Base-by-base conservation (phyloP, 164 flowering plant genomes). In the Magnolia officinalis region DNA sequence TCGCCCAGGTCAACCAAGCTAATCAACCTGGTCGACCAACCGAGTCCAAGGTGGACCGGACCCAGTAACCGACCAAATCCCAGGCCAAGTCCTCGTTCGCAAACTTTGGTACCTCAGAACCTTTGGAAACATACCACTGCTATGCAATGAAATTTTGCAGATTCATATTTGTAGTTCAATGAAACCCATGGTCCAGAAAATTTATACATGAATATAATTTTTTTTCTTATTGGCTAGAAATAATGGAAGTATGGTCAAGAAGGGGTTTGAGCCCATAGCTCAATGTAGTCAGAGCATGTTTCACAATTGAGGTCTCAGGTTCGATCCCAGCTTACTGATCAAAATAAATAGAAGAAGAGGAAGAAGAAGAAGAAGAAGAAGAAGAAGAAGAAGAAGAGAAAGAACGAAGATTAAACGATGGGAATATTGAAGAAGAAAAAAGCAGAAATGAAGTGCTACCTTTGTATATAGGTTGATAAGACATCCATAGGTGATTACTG, bases 401-500 rank as follows among this genome's bases (percentile, higher is more conserved):
- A 55, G 61, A 20, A 10, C 73, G 18, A 74, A 50, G 74, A 50
- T 26, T 14, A 59, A 0, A 23, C 1, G 31, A 20, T 37, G 0
- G 18, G 58, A 65, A 24, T n/a, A 67, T 23, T 26, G 67, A 31
- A 29, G 29, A 23, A 23, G 23, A 26, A 66, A 73, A 71, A 2
- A 6, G 8, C 16, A 7, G 50, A 58, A 16, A 73, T 21, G 16
- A 58, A 31, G 4, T 63, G 2, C 73, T 82, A 93, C 98, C 98
- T 94, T 96, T 37, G 85, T 86, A 75, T 88, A 92, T 73, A 90
- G 89, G 87, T 94, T 94, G 52, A 96, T 88, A 51, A 96, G 92
- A 83, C 98, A 94, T 63, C 99, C 99, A 88, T 90, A 94, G 78
- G 85, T 96, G 79, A 94, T 72, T 5, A 96, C 87, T 50, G 98